These are phyloP conservation scores for Debaryomyces prosopidis DNA, from an alignment of 805 yeast species.

Conservation along the genomic window DNA sequence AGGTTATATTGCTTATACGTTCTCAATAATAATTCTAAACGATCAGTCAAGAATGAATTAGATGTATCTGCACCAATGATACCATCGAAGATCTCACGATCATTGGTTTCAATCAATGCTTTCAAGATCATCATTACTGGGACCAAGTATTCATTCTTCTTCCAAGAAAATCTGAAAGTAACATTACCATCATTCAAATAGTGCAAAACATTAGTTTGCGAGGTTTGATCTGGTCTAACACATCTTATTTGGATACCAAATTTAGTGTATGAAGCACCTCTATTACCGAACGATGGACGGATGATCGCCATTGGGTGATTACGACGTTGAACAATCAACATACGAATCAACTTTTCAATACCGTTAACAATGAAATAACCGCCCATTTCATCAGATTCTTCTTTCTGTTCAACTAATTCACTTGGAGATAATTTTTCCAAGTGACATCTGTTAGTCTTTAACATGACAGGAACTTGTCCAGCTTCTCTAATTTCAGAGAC, in stretches of 20 bases:
- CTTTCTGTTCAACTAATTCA: conserved; percentile 73
- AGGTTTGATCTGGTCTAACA: conserved; percentile 95
- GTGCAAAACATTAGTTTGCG: conserved; percentile 96
- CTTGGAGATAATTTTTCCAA: conserved; percentile 79
- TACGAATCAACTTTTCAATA: conserved; percentile 92
- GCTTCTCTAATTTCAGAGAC: conserved; percentile 81
- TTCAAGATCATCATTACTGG: conserved; percentile 92
- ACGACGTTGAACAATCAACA: conserved; percentile 97
- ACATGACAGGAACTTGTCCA: conserved; percentile 90
- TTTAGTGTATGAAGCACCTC: conserved; percentile 88
- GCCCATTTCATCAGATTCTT: conserved; percentile 94
- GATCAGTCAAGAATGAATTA: conserved; percentile 95
- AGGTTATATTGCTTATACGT: conserved; percentile 81
- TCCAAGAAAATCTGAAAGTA: conserved; percentile 95
- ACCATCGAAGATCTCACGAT: conserved; percentile 94
- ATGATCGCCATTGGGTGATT: conserved; percentile 98
- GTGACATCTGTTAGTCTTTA: conserved; percentile 89
- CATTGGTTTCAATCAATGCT: conserved; percentile 87
- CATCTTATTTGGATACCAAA: conserved; percentile 93
- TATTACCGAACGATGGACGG: conserved; percentile 89
- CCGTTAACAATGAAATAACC: conserved; percentile 97
- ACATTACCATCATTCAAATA: conserved; percentile 94
- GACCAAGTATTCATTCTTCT: conserved; percentile 90
- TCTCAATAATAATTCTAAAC: conserved; percentile 89
- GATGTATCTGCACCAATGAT: conserved; percentile 85